Base-by-base conservation (phyloP, 2,329 filamentous ascomycete species). In the Penicillium brevicompactum region DNA sequence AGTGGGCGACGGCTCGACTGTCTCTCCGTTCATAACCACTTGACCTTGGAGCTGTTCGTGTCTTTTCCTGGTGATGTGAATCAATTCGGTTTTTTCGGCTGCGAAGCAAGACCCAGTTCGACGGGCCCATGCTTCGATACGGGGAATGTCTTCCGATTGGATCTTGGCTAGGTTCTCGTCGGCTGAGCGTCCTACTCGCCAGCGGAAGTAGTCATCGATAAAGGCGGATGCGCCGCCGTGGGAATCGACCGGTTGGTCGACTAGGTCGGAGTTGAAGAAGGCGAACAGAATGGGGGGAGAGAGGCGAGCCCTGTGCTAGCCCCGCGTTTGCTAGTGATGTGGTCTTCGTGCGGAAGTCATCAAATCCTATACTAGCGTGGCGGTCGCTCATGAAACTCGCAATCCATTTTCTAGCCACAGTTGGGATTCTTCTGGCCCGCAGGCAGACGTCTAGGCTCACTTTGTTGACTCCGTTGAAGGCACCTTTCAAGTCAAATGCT, bases 251-350 rank as follows among this genome's bases (percentile, higher is more conserved):
- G 53, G 49, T 38, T 67, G 54, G 32, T 76, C 58, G 2, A 76
- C 69, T 8, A 75, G 65, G 44, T 75, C 68, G 18, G 65, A 65
- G 46, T 76, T 75, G 55, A 71, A 75, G 62, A 74, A 71, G 14
- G 70, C 63, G 52, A 73, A 76, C 4, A 74, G 57, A 8, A 72
- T 67, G n/a, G 1, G 64, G 70, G 0, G 70, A 76, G 0, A 76
- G 53, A 1, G 65, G 70, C 0, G 69, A 76, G 2, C 60, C 63
- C 46, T 66, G 54, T 10, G 58, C 58, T 1, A 66, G 59, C 7
- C 57, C 57, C 3, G 60, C 43, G 16, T 65, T 54, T 4, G 43
- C 46, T n/a, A 59, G 53, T 1, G 34, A 46, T 1, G 30, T 8
- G 2, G 27, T n/a, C 27, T 59, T 51, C 2, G 52, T 52, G 10